Percentiles rank a stretch among this genome's conserved stretches.
These are phyloP conservation scores for Tetraselmis chui DNA, from an alignment of 139 green algal species.

Conservation along the genomic window DNA sequence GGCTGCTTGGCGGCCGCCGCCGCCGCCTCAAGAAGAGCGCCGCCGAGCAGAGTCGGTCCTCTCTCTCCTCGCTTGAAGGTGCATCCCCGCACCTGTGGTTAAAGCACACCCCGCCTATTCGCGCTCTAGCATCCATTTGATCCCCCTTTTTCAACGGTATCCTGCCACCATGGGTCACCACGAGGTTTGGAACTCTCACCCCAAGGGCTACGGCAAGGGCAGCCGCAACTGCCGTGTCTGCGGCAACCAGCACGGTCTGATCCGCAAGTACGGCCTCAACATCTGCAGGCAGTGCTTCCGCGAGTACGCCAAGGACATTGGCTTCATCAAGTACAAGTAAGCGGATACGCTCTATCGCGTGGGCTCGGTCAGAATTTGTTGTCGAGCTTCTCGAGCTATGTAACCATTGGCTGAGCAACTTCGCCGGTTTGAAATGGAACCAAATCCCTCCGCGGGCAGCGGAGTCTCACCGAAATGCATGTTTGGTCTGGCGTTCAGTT, in stretches of 20 bases:
- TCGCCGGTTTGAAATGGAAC: too few species aligned
- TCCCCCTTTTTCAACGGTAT: background rate
- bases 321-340: constrained; percentile 78
- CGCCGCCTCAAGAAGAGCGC: too few species aligned
- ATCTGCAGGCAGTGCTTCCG: constrained; percentile 99
- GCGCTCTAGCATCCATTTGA: background rate
- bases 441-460: too few species aligned
- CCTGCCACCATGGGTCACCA: constrained; percentile 83
- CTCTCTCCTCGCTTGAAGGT: background rate
- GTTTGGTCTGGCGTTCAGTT: too few species aligned
- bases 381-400: too few species aligned
- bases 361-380: too few species aligned
- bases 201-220: constrained; percentile 83
- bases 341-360: too few species aligned
- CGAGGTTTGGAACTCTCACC: constrained; percentile 93
- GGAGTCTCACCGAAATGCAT: too few species aligned
- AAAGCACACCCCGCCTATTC: constrained; percentile 23
- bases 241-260: constrained; percentile 89
- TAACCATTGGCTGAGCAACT: too few species aligned
- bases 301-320: constrained; percentile 92
- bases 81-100: constrained; percentile 27
- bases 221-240: constrained; percentile 88
- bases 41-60: too few species aligned
- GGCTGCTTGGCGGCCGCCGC: too few species aligned
- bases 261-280: constrained; percentile 99